Base-by-base conservation (phyloP, 148 eudicot species). In the Rhododendron kiyosumense region DNA sequence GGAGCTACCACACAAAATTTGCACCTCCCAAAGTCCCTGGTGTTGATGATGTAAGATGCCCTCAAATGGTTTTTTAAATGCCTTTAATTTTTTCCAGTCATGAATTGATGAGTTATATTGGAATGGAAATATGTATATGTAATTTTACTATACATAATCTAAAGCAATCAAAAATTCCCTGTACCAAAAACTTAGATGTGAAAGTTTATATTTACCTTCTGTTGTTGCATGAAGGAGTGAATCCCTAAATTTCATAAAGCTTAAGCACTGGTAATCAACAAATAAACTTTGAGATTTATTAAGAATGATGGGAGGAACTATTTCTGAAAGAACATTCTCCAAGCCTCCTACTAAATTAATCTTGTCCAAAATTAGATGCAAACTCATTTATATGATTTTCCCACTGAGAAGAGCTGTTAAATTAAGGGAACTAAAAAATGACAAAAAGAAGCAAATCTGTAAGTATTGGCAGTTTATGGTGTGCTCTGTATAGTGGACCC, bases 1-100 rank as follows among this genome's bases (percentile, higher is more conserved):
- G 94, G 36, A 91, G 92, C 26, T 94, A 93, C 90, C 98, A 94
- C 94, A 92, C 94, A 83, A 94, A 94, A 86, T 94, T 88, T 86
- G 95, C 98, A 17, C 94, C 98, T 86, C 94, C 98, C 3, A 93
- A 94, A 89, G 91, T 83, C 26, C 90, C 92, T 1, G 95, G 94
- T 14, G 84, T 87, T 18, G 95, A 94, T 88, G 95, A 94, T 94
- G 98, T 94, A 88, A 88, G 95, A 13, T 69, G 11, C 14, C 22
- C 17, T 43, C 32, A 24, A 84, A 15, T 51, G 12, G 8, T 80
- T 22, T 12, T 81, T 54, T 54, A 81, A 11, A 14, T 80, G 30
- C 38, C 9, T 14, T n/a, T 10, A 20, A 9, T 28, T 80, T 51
- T 80, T 80, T 30, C 41, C 63, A 26, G 13, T 51, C 17, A 80